These are phyloP conservation scores for Kluyveromyces aestuarii DNA, from an alignment of 805 yeast genomes.

Conservation along the genomic window DNA sequence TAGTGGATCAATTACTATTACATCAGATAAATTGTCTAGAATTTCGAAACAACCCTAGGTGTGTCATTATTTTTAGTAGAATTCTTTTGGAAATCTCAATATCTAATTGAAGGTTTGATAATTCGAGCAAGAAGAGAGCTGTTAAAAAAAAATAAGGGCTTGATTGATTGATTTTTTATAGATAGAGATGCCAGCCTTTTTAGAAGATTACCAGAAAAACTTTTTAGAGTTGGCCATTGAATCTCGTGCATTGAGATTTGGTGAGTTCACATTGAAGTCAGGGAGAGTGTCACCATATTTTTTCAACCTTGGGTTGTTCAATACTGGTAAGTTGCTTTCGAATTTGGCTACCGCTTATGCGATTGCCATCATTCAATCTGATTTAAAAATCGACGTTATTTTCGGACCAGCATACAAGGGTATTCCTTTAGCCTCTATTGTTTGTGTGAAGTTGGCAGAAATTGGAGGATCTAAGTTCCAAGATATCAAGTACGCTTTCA, in stretches of 20 bases:
- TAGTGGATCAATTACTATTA: neutral
- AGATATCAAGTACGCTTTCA: slow-evolving; percentile 79
- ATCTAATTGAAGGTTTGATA: neutral
- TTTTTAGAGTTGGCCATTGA: slow-evolving; percentile 79
- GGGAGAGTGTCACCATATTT: slow-evolving; percentile 95
- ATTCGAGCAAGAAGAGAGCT: neutral
- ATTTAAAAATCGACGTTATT: slow-evolving; percentile 76
- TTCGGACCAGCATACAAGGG: slow-evolving; percentile 99
- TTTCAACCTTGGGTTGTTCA: slow-evolving; percentile 87
- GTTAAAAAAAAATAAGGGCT: neutral
- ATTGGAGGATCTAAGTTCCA: slow-evolving; percentile 73
- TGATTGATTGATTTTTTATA: neutral
- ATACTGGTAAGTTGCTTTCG: slow-evolving; percentile 69
- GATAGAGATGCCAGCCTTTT: slow-evolving; percentile 13
- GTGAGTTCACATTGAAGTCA: slow-evolving; percentile 80
- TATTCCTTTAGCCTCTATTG: slow-evolving; percentile 87
- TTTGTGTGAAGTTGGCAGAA: slow-evolving; percentile 88
- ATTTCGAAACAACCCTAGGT: neutral
- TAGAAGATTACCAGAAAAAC: slow-evolving; percentile 46
- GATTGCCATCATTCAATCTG: slow-evolving; percentile 70
- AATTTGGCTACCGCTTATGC: slow-evolving; percentile 86
- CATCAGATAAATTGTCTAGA: neutral
- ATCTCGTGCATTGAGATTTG: slow-evolving; percentile 77
- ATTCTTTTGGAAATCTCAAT: neutral
- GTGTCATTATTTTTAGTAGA: neutral